Percentiles rank a stretch among this genome's conserved stretches.
Conservation (phyloP, 2,329 filamentous ascomycete genomes). For the Colletotrichum endophyticum region DNA sequence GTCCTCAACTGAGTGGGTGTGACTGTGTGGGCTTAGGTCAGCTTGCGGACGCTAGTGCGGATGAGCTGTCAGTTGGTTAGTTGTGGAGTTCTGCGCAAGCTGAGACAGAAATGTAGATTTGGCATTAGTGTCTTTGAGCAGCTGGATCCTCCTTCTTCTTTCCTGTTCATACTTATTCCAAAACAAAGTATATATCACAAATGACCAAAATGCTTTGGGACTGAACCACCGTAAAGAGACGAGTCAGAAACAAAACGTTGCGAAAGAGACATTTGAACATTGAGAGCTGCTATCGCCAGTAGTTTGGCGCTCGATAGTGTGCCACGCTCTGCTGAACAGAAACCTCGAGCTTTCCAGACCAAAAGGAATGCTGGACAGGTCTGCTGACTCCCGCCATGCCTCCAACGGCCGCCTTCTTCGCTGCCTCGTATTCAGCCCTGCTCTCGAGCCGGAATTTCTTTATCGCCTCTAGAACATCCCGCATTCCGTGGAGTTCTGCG, state of each 20-base stretch:
- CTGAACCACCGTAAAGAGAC: background rate
- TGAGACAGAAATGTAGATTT: background rate
- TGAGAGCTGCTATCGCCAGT: slow-evolving; percentile 4
- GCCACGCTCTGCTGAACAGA: slow-evolving; percentile 20
- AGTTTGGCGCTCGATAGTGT: slow-evolving; percentile 14
- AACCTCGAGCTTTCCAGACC: slow-evolving; percentile 43
- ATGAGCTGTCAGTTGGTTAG: background rate
- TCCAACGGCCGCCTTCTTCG: slow-evolving; percentile 17
- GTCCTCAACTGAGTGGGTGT: background rate
- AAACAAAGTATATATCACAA: slow-evolving; percentile 7
- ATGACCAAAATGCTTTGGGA: slow-evolving; percentile 1
- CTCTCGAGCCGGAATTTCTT: slow-evolving; percentile 41
- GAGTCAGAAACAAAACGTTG: background rate
- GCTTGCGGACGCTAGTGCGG: background rate
- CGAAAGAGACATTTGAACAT: background rate
- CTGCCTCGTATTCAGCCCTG: slow-evolving; percentile 29
- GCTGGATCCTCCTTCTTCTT: background rate
- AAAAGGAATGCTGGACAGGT: slow-evolving; percentile 36
- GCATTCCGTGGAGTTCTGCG: slow-evolving; percentile 40
- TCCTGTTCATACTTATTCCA: slow-evolving; percentile 5
- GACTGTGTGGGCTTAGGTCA: background rate
- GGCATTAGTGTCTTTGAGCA: background rate
- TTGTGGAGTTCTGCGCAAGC: background rate
- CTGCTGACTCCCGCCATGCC: slow-evolving; percentile 15
- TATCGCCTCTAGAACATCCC: slow-evolving; percentile 46